phyloP scores from a whole-genome alignment of 768 basidiomycete species.

The Gloeopeniophorella convolvens region DNA sequence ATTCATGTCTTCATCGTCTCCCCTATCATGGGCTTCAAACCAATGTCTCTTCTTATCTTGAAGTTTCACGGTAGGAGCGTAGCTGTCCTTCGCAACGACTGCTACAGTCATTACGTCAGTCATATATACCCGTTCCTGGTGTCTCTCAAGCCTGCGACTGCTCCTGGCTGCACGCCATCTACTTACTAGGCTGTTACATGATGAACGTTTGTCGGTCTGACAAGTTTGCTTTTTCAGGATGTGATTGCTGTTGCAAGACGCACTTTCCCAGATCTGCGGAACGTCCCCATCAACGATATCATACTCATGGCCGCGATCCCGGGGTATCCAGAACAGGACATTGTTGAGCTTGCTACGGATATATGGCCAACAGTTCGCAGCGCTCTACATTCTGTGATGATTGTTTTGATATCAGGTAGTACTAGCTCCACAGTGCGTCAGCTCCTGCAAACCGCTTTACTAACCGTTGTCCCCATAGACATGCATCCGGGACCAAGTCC shows the following conservation, averaged over 20 bases:
- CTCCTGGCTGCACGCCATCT: too few species aligned
- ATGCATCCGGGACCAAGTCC: too few species aligned
- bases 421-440: background rate
- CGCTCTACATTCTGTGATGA: background rate
- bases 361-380: background rate
- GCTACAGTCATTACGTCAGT: background rate
- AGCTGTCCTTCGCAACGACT: background rate
- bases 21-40: background rate
- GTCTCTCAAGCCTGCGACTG: too few species aligned
- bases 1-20: background rate
- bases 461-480: background rate
- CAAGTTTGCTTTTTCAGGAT: too few species aligned
- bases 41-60: background rate
- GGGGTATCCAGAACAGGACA: background rate
- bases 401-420: constrained; percentile 2
- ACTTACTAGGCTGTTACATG: too few species aligned
- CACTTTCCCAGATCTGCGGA: background rate
- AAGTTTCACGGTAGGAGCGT: background rate
- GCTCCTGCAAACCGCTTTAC: too few species aligned
- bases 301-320: background rate
- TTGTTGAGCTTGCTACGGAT: background rate
- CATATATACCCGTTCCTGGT: too few species aligned
- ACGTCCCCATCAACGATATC: background rate
- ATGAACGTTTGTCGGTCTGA: background rate
- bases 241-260: background rate